These are phyloP conservation scores for Xylaria sp. DNA, from an alignment of 2,329 filamentous ascomycete species.

Conservation along the genomic window DNA sequence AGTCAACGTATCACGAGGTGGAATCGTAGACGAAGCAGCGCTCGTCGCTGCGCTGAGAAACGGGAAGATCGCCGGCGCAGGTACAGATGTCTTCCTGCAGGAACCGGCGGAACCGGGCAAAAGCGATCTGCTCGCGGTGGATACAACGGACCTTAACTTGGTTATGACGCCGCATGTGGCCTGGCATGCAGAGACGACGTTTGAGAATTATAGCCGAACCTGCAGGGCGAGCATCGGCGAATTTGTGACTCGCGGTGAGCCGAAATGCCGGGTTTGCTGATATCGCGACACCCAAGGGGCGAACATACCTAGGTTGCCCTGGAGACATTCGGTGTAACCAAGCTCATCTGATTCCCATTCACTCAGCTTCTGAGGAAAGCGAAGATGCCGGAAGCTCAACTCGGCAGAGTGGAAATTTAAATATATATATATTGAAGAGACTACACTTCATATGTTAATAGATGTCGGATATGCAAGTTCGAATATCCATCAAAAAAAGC, in stretches of 20 bases:
- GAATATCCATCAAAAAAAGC: background rate
- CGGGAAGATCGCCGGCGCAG: slow-evolving; percentile 28
- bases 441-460: background rate
- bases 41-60: slow-evolving; percentile 27
- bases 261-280: slow-evolving; percentile 23
- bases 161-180: slow-evolving; percentile 32
- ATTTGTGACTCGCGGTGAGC: slow-evolving; percentile 23
- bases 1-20: slow-evolving; percentile 32
- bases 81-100: slow-evolving; percentile 27
- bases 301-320: background rate
- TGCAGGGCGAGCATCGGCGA: slow-evolving; percentile 25
- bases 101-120: slow-evolving; percentile 28
- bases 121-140: slow-evolving; percentile 22
- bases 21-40: slow-evolving; percentile 30
- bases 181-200: slow-evolving; percentile 31
- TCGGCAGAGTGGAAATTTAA: no score
- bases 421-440: no score
- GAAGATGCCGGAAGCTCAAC: no score
- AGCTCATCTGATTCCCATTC: no score
- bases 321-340: background rate
- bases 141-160: slow-evolving; percentile 28
- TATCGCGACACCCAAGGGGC: background rate
- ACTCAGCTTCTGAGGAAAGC: no score
- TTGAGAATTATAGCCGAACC: slow-evolving; percentile 24
- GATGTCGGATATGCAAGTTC: background rate